These are phyloP conservation scores for Sporothrix brunneoviolacea DNA, from an alignment of 2,329 filamentous ascomycete species.

Conservation along the genomic window DNA sequence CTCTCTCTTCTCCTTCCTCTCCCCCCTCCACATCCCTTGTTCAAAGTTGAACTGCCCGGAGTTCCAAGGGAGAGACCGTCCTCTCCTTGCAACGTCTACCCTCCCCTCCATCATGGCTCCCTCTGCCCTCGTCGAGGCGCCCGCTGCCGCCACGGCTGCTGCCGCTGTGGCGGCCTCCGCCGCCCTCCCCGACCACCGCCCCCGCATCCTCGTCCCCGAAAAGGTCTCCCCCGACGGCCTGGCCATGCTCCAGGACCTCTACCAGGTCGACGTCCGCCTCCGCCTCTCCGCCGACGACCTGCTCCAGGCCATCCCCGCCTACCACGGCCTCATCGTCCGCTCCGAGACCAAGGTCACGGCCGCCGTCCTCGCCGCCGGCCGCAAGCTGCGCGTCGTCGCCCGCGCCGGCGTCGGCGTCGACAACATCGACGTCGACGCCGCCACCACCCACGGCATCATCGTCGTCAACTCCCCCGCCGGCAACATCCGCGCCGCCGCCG, in stretches of 20 bases:
- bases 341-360: constrained; percentile 77
- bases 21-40: not conserved
- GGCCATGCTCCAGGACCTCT: constrained; percentile 56
- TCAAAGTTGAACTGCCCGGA: constrained; percentile 7
- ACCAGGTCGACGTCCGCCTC: constrained; percentile 63
- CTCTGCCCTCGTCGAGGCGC: constrained; percentile 22
- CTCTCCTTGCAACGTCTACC: not conserved
- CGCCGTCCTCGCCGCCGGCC: constrained; percentile 56
- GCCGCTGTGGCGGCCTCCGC: constrained; percentile 2
- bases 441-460: constrained; percentile 66
- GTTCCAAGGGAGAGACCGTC: not conserved
- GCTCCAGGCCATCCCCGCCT: constrained; percentile 56
- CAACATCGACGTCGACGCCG: constrained; percentile 70
- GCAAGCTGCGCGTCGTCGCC: constrained; percentile 68
- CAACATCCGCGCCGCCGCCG: constrained; percentile 74
- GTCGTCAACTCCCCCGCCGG: constrained; percentile 75
- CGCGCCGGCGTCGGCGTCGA: constrained; percentile 77
- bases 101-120: constrained; percentile 21
- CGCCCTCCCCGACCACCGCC: constrained; percentile 15
- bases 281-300: constrained; percentile 58
- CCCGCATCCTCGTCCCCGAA: constrained; percentile 64
- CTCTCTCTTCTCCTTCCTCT: not conserved
- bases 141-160: not conserved
- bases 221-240: constrained; percentile 76
- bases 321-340: constrained; percentile 71